Evolutionary conservation across 169 alveolate species (phyloP), one percentile per base, ranked within the genome.

Genomic region (Plasmodium gonderi): DNA sequence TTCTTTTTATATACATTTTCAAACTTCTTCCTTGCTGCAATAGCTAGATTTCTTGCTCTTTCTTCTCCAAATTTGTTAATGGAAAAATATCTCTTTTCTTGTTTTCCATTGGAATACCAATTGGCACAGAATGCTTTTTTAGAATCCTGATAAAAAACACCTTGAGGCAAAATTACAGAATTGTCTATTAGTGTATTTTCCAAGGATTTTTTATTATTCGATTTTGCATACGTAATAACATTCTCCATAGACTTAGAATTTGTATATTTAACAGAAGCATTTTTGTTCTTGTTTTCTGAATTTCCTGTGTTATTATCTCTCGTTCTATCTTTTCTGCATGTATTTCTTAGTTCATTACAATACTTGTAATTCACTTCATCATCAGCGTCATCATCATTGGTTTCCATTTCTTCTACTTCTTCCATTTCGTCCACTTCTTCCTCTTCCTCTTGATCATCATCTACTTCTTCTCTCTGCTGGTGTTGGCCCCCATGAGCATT

Each of bases 31-130:
- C 97, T 91, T 47, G 97, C 95, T 40, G 95, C 97, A 36, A 95
- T 95, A 4, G 97, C 97, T 38, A 95, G 60, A 93, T 93, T 87
- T 44, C 96, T 31, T 2, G 97, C 97, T 92, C 92, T 95, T 81
- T 95, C 97, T 72, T 94, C 95, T 6, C 97, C 97, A 85, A 95
- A 95, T 17, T 96, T 94, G 45, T 96, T 96, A 11, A 95, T 96
- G 29, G 97, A 95, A 47, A 95, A 95, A 91, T 95, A 95, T 33
- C 96, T 45, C 72, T 95, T 96, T 94, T 94, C 95, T 80, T 96
- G 95, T 91, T 95, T 95, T 60, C 97, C 95, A 92, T 95, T 95
- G 14, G 95, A 96, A 60, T 95, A 95, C 97, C 97, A 95, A 23
- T 96, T 95, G 4, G 97, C 97, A 90, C 94, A 90, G 54, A 90